phyloP scores from a whole-genome alignment of 106 monocot genomes.

The Xerophyta viscosa region DNA sequence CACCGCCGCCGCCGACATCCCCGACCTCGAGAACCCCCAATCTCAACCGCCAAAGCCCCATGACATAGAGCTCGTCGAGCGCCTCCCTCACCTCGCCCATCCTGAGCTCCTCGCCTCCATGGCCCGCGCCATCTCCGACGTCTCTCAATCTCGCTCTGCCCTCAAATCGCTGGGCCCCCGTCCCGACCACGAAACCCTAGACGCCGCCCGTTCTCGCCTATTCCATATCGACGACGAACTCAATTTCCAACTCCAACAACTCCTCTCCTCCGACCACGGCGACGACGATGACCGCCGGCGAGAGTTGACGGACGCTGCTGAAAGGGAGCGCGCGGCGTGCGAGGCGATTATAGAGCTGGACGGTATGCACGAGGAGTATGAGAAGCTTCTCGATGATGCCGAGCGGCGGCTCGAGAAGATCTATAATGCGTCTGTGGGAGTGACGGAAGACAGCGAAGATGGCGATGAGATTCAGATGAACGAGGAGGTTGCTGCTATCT shows the following conservation, averaged over 20 bases:
- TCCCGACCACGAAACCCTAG: conserved; percentile 43
- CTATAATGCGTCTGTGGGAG: conserved; percentile 27
- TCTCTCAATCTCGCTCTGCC: conserved; percentile 22
- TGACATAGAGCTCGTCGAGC: conserved; percentile 47
- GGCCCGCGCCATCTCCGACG: conserved; percentile 25
- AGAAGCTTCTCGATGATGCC: conserved; percentile 57
- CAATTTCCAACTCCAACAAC: too few species aligned
- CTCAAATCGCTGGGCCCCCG: conserved; percentile 27
- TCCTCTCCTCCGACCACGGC: conserved; percentile 2
- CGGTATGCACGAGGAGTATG: conserved; percentile 79
- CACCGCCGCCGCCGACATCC: conserved; percentile 5
- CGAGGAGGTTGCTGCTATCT: conserved; percentile 63
- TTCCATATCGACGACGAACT: conserved; percentile 17
- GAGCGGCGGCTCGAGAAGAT: conserved; percentile 68
- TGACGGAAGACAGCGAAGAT: not conserved
- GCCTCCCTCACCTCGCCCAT: conserved; percentile 24
- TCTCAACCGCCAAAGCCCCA: not conserved
- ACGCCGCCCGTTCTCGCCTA: conserved; percentile 15
- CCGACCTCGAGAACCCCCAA: conserved; percentile 64
- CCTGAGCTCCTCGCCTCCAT: conserved; percentile 33
- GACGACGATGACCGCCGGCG: not conserved
- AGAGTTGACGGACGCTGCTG: conserved; percentile 6
- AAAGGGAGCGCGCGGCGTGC: conserved; percentile 22
- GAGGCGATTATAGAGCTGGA: conserved; percentile 66
- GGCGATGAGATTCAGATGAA: conserved; percentile 23